Conservation (phyloP, 495 filamentous ascomycete species). For the Cryomyces minteri region DNA sequence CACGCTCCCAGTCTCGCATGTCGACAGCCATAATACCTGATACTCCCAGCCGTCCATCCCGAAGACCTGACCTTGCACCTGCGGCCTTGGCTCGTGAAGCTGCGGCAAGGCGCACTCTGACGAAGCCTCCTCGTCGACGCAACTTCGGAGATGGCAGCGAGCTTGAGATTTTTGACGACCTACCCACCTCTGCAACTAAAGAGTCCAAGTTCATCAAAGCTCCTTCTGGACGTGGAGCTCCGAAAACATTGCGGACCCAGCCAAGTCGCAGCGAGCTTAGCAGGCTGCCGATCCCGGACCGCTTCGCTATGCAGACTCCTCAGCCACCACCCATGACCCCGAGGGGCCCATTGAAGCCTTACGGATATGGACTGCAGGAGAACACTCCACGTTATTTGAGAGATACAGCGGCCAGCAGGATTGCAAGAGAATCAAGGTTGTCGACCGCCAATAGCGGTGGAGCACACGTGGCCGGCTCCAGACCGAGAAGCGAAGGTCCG, state of each 20-base stretch:
- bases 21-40: constrained; percentile 29
- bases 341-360: constrained; percentile 15
- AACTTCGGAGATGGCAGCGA: constrained; percentile 88
- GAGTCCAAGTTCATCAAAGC: constrained; percentile 72
- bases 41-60: constrained; percentile 17
- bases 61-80: constrained; percentile 18
- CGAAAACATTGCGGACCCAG: constrained; percentile 23
- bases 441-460: not conserved
- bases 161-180: constrained; percentile 81
- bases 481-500: constrained; percentile 26
- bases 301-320: constrained; percentile 17
- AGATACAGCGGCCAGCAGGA: constrained; percentile 79
- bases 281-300: constrained; percentile 6
- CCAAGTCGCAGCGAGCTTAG: constrained; percentile 2
- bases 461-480: constrained; percentile 2
- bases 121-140: constrained; percentile 46
- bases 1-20: constrained; percentile 30
- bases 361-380: constrained; percentile 13
- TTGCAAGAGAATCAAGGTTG: constrained; percentile 64
- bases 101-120: constrained; percentile 45
- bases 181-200: constrained; percentile 68
- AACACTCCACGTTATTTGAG: constrained; percentile 71
- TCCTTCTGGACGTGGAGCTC: constrained; percentile 52
- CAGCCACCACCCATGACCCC: constrained; percentile 32
- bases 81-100: constrained; percentile 32